A percentile compares a stretch with the other conserved stretches of the same genome.
Evolutionary conservation across 1,284 basidiomycete genomes (phyloP).

Genomic region (Ganoderma lucidum): DNA sequence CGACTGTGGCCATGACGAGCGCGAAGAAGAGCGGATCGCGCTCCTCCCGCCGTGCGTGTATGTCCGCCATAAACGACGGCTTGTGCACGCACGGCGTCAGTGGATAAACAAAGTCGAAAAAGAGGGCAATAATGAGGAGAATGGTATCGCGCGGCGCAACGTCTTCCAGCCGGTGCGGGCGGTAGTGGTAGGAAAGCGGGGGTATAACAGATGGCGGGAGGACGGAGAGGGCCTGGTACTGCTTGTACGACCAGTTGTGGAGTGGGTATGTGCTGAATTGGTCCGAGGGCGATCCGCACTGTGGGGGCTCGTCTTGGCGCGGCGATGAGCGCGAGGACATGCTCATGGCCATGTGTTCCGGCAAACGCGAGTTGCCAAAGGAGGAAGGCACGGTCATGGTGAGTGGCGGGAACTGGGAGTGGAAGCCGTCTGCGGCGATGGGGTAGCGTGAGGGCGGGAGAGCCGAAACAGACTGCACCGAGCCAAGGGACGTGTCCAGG

Average conservation of each 20-base stretch:
- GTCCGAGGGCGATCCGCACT: slow-evolving; percentile 55
- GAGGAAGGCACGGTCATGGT: slow-evolving; percentile 48
- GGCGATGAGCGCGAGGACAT: slow-evolving; percentile 35
- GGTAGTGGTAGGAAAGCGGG: slow-evolving; percentile 75
- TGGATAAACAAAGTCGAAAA: slow-evolving; percentile 90
- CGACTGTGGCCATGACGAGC: slow-evolving; percentile 85
- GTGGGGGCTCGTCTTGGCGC: slow-evolving; percentile 50
- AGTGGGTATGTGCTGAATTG: slow-evolving; percentile 69
- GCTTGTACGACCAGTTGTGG: slow-evolving; percentile 76
- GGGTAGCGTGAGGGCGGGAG: slow-evolving; percentile 75
- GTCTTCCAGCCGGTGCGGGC: slow-evolving; percentile 74
- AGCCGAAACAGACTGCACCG: slow-evolving; percentile 48
- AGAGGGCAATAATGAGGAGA: slow-evolving; percentile 80
- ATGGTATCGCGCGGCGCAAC: slow-evolving; percentile 81
- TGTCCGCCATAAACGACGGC: slow-evolving; percentile 87
- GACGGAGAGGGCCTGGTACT: slow-evolving; percentile 59
- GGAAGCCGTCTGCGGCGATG: slow-evolving; percentile 72
- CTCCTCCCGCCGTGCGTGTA: slow-evolving; percentile 80
- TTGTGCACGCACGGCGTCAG: slow-evolving; percentile 85
- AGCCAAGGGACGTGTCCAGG: slow-evolving; percentile 57
- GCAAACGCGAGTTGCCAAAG: slow-evolving; percentile 41
- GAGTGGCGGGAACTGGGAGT: slow-evolving; percentile 58
- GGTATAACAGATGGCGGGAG: slow-evolving; percentile 64
- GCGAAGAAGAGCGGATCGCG: slow-evolving; percentile 88
- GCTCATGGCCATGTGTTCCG: slow-evolving; percentile 29